Evolutionary conservation across 805 yeast species (phyloP).

Genomic region (Cyberlindnera lachancei): DNA sequence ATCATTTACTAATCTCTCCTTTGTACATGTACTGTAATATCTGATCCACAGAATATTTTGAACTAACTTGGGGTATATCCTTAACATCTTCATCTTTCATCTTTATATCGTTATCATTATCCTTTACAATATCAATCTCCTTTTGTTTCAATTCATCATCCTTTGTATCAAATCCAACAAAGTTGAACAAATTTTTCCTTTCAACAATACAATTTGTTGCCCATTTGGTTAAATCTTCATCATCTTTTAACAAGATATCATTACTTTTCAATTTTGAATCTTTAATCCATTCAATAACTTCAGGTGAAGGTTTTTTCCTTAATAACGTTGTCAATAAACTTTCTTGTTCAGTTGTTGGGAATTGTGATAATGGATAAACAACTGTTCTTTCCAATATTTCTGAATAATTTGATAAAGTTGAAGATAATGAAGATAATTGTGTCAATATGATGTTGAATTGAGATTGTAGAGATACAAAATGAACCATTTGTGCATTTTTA

Average conservation of each 20-base stretch:
- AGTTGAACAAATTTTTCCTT: constrained; percentile 47
- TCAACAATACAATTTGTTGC: constrained; percentile 50
- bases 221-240: constrained; percentile 66
- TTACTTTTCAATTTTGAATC: constrained; percentile 29
- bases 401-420: constrained; percentile 54
- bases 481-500: constrained; percentile 36
- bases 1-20: constrained; percentile 27
- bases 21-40: constrained; percentile 38
- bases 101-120: constrained; percentile 8
- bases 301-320: constrained; percentile 85
- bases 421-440: constrained; percentile 72
- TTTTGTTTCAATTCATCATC: constrained; percentile 32
- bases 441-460: constrained; percentile 80
- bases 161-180: constrained; percentile 52
- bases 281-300: constrained; percentile 79
- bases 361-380: constrained; percentile 75
- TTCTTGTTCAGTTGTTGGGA: constrained; percentile 81
- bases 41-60: constrained; percentile 28
- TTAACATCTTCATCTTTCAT: constrained; percentile 2
- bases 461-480: constrained; percentile 66
- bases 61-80: constrained; percentile 7
- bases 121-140: constrained; percentile 4
- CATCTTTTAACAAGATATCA: constrained; percentile 25
- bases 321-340: constrained; percentile 76
- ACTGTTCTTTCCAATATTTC: constrained; percentile 58